These are phyloP conservation scores for Amaranthus palmeri DNA, from an alignment of 148 eudicot species.

Conservation along the genomic window DNA sequence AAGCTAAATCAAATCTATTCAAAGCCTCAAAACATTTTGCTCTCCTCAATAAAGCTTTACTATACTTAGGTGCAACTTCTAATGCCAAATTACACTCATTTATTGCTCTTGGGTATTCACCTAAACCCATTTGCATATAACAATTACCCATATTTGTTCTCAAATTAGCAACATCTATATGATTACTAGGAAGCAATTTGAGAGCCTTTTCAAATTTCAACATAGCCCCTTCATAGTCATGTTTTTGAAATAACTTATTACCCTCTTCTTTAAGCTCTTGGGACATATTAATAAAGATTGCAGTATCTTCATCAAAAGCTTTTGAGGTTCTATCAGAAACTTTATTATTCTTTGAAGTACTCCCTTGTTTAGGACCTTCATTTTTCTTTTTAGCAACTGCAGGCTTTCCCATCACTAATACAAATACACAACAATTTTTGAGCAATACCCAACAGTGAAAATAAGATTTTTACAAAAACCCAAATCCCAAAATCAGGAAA, in stretches of 20 bases:
- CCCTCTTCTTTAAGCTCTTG: constrained; percentile 91
- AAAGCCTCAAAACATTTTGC: constrained; percentile 85
- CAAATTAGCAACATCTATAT: constrained; percentile 76
- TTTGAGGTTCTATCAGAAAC: constrained; percentile 47
- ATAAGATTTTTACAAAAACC: constrained; percentile 11
- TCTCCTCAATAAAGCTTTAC: constrained; percentile 86
- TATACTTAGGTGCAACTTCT: constrained; percentile 94
- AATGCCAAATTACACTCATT: constrained; percentile 87
- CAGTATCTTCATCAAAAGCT: constrained; percentile 88
- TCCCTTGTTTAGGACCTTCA: constrained; percentile 24
- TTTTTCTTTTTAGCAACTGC: constrained; percentile 48
- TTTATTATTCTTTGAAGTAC: constrained; percentile 35
- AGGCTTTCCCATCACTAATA: constrained; percentile 67
- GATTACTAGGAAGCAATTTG: constrained; percentile 75
- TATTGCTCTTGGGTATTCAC: constrained; percentile 85
- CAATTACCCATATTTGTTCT: constrained; percentile 83
- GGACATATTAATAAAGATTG: constrained; percentile 89
- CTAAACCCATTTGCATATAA: constrained; percentile 89
- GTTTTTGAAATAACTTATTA: constrained; percentile 61
- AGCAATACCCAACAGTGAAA: constrained; percentile 9
- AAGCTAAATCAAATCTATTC: constrained; percentile 71
- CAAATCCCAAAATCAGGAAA: constrained; percentile 18
- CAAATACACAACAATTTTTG: neutral
- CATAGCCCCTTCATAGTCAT: constrained; percentile 87
- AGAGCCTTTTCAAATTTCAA: constrained; percentile 87